Evolutionary conservation across 2,329 filamentous ascomycete genomes (phyloP), one percentile per base, ranked within the genome.

Genomic region (Biscogniauxia marginata): DNA sequence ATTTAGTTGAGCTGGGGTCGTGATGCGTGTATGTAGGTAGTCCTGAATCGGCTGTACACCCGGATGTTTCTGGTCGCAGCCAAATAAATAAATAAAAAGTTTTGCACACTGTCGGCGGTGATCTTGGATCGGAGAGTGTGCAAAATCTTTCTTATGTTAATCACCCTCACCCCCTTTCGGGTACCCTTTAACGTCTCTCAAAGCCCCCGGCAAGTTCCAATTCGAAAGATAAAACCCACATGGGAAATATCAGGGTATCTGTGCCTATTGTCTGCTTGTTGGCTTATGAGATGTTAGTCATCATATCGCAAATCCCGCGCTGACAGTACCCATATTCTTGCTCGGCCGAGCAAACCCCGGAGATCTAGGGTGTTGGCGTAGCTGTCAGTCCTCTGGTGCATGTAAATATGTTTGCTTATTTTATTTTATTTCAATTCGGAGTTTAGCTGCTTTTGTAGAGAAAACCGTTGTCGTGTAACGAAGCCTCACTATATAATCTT

Each of bases 1-100:
- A 49, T 56, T 55, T 56, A 49, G 53, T 53, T 21, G 55, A 59
- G 7, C 44, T 25, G 18, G 6, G 22, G 51, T 54, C 49, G 58
- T 49, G 52, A 43, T 51, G 46, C n/a, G n/a, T n/a, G n/a, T n/a
- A n/a, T n/a, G n/a, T n/a, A n/a, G n/a, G n/a, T 20, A 56, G 61
- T 57, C 60, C 58, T 63, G 56, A 63, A 63, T 63, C 60, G 60
- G 60, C 57, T 57, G 56, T 39, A 59, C 59, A 60, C 56, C 60
- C 56, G 60, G 52, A 48, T 49, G 46, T 50, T 11, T 11, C 30
- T 39, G 13, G 13, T 39, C 2, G 11, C 9, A 16, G 30, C 4
- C n/a, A 39, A 39, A 39, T 39, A 39, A 39, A 39, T n/a, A n/a
- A n/a, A n/a, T n/a, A n/a, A 8, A 16, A 39, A 9, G 6, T 39